Base-by-base conservation (phyloP, 768 basidiomycete species). In the Galerina marginata region DNA sequence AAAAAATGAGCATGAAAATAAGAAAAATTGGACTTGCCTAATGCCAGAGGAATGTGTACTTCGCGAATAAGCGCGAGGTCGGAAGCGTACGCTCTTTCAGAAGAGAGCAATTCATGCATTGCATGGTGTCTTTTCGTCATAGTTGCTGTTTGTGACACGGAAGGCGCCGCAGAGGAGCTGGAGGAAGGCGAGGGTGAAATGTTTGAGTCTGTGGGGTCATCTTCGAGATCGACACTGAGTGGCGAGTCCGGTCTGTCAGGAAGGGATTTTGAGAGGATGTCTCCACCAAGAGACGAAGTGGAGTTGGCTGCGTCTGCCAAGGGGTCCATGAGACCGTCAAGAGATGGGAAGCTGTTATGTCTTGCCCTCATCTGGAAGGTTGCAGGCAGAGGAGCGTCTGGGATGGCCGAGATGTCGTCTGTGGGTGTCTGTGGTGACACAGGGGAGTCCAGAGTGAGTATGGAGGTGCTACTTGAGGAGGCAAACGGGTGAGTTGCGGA, bases 51-150 rank as follows among this genome's bases (percentile, higher is more conserved):
- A 42, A 93, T 87, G 65, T 94, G 88, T 25, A 93, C 82, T 61
- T 91, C 88, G 54, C 88, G 81, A 62, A 94, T 86, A 55, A 93
- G 78, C 14, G 88, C 88, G 26, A 95, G 79, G 78, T 94, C 93
- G n/a, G 86, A 87, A 11, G 92, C 88, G 72, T 93, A 93, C 1
- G 90, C 89, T 26, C 90, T 80, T 69, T 95, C 92, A 20, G 90
- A 91, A 10, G 88, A 85, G 46, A 94, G 81, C 26, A 95, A 74
- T 64, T 95, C 93, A 52, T 86, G 83, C 20, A 94, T 77, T 9
- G 92, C 92, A 71, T 94, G 89, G 23, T 86, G 81, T 39, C 93
- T 84, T 75, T 93, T 93, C 26, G 88, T 82, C 68, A 86, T 78
- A 20, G 74, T 67, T n/a, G 75, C 69, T 39, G 62, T 60, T 49